These are phyloP conservation scores for Chrysanthemum makinoi DNA, from an alignment of 129 eudicot genomes.

Conservation along the genomic window DNA sequence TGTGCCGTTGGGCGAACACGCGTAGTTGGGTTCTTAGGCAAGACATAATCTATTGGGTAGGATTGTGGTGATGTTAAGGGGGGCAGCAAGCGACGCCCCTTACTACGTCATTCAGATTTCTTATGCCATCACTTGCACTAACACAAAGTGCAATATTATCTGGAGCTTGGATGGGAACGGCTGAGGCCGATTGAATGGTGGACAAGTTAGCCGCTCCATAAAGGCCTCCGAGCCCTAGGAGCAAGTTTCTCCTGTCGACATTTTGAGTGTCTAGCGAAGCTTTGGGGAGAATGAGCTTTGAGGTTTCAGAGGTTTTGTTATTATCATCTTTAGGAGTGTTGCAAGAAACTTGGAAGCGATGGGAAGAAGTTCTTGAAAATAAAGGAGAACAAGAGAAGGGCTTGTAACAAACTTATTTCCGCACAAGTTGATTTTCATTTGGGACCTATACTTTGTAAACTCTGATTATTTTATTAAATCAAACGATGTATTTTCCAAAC, in stretches of 20 bases:
- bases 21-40: neutral
- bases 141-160: neutral
- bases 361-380: conserved; percentile 1
- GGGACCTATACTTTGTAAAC: too few species aligned
- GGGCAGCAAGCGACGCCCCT: neutral
- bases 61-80: neutral
- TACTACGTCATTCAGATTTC: neutral
- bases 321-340: neutral
- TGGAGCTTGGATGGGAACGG: neutral
- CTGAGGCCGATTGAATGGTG: neutral
- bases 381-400: neutral
- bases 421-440: too few species aligned
- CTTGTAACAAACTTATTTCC: too few species aligned
- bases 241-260: conserved; percentile 11
- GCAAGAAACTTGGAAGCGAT: neutral
- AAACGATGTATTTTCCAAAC: too few species aligned
- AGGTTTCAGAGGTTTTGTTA: neutral
- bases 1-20: neutral
- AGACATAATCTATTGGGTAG: neutral
- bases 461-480: too few species aligned
- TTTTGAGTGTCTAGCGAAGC: neutral
- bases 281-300: neutral
- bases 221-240: conserved; percentile 13
- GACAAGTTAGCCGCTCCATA: conserved; percentile 15
- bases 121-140: too few species aligned